A percentile compares a stretch with the other conserved stretches of the same genome.
phyloP scores from a whole-genome alignment of 2,329 filamentous ascomycete species.

The Fusarium pseudoanthophilum region DNA sequence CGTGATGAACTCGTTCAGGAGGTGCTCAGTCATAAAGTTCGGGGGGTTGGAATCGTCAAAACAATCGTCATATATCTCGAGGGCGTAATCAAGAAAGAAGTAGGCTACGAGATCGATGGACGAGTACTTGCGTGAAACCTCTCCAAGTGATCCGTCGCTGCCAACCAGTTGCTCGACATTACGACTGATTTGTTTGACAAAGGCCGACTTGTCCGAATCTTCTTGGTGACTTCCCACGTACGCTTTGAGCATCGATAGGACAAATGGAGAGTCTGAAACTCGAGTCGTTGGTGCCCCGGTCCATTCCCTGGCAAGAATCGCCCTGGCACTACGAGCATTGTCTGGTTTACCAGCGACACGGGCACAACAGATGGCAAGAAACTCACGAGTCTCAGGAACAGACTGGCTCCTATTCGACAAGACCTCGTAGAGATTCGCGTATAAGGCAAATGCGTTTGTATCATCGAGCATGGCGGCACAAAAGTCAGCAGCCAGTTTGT shows the following conservation, averaged over 20 bases:
- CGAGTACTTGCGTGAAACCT: constrained; percentile 22
- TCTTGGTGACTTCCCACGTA: constrained; percentile 29
- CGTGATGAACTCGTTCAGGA: constrained; percentile 38
- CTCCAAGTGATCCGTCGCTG: constrained; percentile 8
- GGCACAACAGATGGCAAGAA: constrained; percentile 33
- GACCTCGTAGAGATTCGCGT: constrained; percentile 21
- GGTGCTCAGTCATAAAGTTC: constrained; percentile 20
- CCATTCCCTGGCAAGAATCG: constrained; percentile 21
- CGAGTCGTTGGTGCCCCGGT: background rate
- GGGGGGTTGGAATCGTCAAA: constrained; percentile 3
- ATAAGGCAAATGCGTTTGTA: constrained; percentile 38
- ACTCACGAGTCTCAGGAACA: constrained; percentile 2
- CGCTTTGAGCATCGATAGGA: constrained; percentile 34
- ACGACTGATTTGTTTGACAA: constrained; percentile 6
- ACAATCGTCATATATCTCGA: constrained; percentile 35
- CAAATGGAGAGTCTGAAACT: constrained; percentile 13
- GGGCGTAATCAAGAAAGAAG: constrained; percentile 31
- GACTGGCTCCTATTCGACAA: constrained; percentile 1
- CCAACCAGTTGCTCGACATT: constrained; percentile 17
- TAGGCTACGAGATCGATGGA: constrained; percentile 40
- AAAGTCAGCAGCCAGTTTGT: constrained; percentile 44
- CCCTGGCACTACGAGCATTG: constrained; percentile 25
- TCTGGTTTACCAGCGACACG: constrained; percentile 35
- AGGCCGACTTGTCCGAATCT: constrained; percentile 1
- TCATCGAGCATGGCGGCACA: constrained; percentile 41